Evolutionary conservation across 805 yeast genomes (phyloP), one percentile per base, ranked within the genome.

Genomic region (Candida succiphila): DNA sequence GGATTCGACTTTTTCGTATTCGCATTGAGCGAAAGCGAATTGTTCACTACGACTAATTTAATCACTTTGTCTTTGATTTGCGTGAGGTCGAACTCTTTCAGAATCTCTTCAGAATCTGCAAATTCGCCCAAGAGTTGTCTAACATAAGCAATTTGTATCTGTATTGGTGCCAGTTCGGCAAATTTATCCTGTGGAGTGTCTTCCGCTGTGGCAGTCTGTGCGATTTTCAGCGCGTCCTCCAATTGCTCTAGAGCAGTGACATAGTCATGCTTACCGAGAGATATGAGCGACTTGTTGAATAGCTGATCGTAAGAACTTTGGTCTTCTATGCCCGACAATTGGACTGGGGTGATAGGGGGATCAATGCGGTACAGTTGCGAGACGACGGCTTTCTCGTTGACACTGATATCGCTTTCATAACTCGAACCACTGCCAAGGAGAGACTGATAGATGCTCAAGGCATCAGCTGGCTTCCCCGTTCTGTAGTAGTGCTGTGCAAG

Each of bases 371-470:
- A n/a, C 8, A 55, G 49, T 48, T 73, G 82, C 9, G 83, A 72
- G 17, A 72, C 54, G n/a, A 75, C 65, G 3, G 88, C 86, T 38
- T 78, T 65, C 52, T 79, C 82, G 49, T 81, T 81, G 29, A 77
- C 78, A 20, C 61, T 46, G 35, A 78, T 49, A 51, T 79, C 88
- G 25, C 62, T 45, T 17, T 44, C 45, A 42, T 68, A 78, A 34
- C 67, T 71, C 28, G 56, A 58, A 20, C 61, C 54, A 7, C 51
- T 33, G 3, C 51, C 32, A 26, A 63, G 48, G 37, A 72, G 54
- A 5, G 56, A 57, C 25, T 52, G 52, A 47, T 79, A 81, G 4
- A 74, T 33, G 7, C 49, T 46, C 37, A 65, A 54, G 0, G 85
- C 71, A 21, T 61, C 54, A 6, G 42, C 60, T 22, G 65, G 51